These are phyloP conservation scores for Tetradesmus obliquus DNA, from an alignment of 139 green algal species.

Conservation along the genomic window DNA sequence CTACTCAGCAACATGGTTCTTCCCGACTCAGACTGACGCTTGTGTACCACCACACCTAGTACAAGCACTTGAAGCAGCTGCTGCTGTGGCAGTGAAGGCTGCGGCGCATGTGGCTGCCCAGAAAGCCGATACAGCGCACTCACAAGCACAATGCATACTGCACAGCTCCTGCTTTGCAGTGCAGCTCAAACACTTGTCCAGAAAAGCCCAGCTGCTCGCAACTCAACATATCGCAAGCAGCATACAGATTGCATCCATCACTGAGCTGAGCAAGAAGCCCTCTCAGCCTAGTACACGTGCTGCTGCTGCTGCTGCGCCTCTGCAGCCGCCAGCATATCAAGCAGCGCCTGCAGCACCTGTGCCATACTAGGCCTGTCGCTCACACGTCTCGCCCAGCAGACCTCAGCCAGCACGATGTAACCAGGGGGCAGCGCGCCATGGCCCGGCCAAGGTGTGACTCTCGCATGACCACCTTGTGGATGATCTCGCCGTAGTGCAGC, in stretches of 20 bases:
- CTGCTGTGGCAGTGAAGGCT: neutral
- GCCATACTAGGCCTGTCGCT: neutral
- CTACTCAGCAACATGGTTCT: no score
- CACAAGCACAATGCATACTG: neutral
- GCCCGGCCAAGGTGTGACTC: neutral
- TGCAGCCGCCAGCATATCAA: conserved; percentile 16
- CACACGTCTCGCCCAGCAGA: neutral
- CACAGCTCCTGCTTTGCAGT: neutral
- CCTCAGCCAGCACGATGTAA: conserved; percentile 24
- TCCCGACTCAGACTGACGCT: no score
- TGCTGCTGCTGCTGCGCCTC: neutral
- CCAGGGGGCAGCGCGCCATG: neutral
- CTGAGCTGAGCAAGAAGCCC: no score
- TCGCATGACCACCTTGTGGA: conserved; percentile 28
- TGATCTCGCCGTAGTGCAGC: conserved; percentile 23
- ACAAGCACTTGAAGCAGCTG: neutral
- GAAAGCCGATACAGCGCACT: neutral
- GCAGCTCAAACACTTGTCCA: neutral
- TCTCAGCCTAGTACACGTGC: no score
- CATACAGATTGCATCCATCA: no score
- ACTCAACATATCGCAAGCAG: no score
- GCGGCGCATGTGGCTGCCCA: neutral
- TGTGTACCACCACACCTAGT: neutral
- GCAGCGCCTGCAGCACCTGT: conserved; percentile 1
- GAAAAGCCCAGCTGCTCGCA: no score